A percentile compares a stretch with the other conserved stretches of the same genome.
Conservation (phyloP, 345 rosid genomes). For the Geranium brycei region DNA sequence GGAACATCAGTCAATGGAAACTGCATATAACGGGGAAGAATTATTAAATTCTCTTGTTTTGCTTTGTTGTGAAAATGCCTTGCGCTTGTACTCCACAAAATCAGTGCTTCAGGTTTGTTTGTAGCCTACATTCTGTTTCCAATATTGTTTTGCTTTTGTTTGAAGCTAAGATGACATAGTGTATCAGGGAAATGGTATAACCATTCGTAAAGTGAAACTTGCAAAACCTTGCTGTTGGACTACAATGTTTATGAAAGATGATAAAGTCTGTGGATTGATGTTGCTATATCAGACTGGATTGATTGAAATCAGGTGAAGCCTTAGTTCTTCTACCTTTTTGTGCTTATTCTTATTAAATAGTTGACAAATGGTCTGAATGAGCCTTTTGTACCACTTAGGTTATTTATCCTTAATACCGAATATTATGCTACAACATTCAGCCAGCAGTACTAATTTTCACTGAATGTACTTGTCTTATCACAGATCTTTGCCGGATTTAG, state of each 20-base stretch:
- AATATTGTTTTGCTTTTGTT: conserved; percentile 3
- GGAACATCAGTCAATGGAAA: conserved; percentile 9
- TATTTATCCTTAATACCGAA: not conserved
- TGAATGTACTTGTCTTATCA: conserved; percentile 2
- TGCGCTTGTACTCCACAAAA: conserved; percentile 24
- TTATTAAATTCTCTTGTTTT: conserved; percentile 19
- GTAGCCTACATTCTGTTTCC: conserved; percentile 2
- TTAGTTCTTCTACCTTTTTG: not conserved
- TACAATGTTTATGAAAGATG: conserved; percentile 28
- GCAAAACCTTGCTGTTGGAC: conserved; percentile 40
- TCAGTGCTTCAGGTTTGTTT: conserved; percentile 31
- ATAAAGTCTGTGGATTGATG: conserved; percentile 26
- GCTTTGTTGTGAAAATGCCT: conserved; percentile 30
- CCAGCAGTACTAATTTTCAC: conserved; percentile 1
- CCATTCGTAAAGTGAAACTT: conserved; percentile 27
- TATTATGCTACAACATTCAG: not conserved
- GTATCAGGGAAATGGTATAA: conserved; percentile 23
- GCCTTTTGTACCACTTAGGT: not conserved
- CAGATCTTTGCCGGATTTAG: conserved; percentile 43
- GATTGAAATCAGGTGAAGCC: conserved; percentile 30
- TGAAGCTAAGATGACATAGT: conserved; percentile 10
- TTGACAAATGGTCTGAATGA: not conserved
- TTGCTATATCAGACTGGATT: conserved; percentile 36
- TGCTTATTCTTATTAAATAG: not conserved
- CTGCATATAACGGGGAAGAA: conserved; percentile 7